Base-by-base conservation (phyloP, 345 rosid genomes). In the Excoecaria agallocha region DNA sequence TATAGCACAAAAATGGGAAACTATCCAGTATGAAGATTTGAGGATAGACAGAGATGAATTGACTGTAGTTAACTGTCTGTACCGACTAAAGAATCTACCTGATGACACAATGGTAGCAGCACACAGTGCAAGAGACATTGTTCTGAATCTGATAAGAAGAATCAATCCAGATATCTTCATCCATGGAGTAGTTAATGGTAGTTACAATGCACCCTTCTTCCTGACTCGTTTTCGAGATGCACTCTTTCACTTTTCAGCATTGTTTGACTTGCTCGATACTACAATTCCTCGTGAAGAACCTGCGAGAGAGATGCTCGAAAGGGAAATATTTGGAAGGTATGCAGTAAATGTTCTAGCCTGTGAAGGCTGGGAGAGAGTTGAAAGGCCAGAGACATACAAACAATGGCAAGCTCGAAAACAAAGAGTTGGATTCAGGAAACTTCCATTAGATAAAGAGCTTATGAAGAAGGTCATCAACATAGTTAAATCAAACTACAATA, bases 1-100 rank as follows among this genome's bases (percentile, higher is more conserved):
- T 17, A 86, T 89, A 25, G 93, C 89, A 25, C 85, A 89, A 73
- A 83, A 85, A 59, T 89, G 93, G 90, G 89, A 85, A 61, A 82
- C 87, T 20, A 86, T 89, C 74, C 73, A 66, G 41, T 61, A 77
- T 25, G 85, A 83, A 81, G 93, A 89, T 83, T 82, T 89, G 66
- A 86, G 77, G 70, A 84, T 87, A 64, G 81, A 84, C 5, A 69
- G 67, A 4, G 81, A 64, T n/a, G 93, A 89, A 82, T 79, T 86
- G 52, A 83, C 84, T 51, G 87, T 83, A 10, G 84, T 86, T 51
- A 87, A 83, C 66, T 82, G 78, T 77, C 41, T 82, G 81, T 76
- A 59, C 72, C 75, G 86, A 52, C 69, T 87, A 39, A 83, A 82
- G 79, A 83, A 83, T 72, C 77, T 89, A 52, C 89, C 86, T 24